These are phyloP conservation scores for Pigoraptor vietnamica DNA, from an alignment of 78 protist genomes.

Conservation along the genomic window DNA sequence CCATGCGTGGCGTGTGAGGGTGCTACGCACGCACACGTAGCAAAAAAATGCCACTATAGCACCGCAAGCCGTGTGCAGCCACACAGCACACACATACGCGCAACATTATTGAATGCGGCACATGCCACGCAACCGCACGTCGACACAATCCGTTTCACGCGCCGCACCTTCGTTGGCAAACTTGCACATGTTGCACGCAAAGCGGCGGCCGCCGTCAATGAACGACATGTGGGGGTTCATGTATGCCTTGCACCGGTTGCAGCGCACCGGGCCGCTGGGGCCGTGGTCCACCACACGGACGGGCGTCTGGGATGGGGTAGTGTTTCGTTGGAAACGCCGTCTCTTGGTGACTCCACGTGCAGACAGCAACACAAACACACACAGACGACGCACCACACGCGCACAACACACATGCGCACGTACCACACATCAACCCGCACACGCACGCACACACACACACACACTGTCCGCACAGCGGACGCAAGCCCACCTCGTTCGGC, in stretches of 20 bases:
- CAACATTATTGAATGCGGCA: no score
- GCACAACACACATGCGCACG: no score
- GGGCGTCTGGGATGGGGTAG: background rate
- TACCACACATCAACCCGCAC: background rate
- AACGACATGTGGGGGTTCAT: constrained; percentile 55
- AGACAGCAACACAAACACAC: background rate
- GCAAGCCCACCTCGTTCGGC: constrained; percentile 1
- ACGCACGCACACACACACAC: background rate
- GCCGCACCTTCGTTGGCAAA: constrained; percentile 12
- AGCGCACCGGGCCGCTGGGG: constrained; percentile 45
- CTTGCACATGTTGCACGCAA: constrained; percentile 48
- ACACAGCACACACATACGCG: background rate
- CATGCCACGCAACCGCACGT: background rate
- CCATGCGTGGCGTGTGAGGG: no score
- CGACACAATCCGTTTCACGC: background rate
- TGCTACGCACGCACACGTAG: no score
- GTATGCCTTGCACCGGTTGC: constrained; percentile 71
- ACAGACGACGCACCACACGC: no score
- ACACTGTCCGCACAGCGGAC: no score
- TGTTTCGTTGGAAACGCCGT: background rate
- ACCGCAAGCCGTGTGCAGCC: no score
- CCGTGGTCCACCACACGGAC: constrained; percentile 25
- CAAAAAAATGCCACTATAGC: no score
- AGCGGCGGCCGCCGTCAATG: constrained; percentile 57
- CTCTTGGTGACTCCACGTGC: background rate